Percentiles rank a stretch among this genome's conserved stretches.
Evolutionary conservation across 1,139 yeast species (phyloP).

Genomic region (Diutina rugosa): DNA sequence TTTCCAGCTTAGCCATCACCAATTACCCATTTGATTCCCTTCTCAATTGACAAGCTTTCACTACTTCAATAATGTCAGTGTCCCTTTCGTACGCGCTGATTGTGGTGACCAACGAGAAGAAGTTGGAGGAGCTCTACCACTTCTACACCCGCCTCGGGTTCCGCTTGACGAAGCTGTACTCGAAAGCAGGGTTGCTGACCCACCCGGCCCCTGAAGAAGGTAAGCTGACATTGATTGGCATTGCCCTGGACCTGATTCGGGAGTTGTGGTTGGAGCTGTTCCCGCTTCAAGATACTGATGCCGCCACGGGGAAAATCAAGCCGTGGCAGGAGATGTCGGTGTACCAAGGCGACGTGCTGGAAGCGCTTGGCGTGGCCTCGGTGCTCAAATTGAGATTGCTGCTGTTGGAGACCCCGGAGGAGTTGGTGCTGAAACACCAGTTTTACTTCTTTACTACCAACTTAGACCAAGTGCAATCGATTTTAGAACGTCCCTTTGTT

Average conservation of each 20-base stretch:
- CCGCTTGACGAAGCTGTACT: conserved; percentile 39
- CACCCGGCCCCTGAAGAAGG: conserved; percentile 5
- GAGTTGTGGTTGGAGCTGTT: conserved; percentile 65
- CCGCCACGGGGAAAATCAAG: conserved; percentile 26
- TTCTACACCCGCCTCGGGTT: conserved; percentile 53
- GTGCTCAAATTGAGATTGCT: conserved; percentile 47
- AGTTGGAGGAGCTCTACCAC: conserved; percentile 30
- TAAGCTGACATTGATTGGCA: conserved; percentile 30
- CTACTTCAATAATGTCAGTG: not conserved
- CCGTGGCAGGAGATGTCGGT: conserved; percentile 48
- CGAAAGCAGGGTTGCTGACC: conserved; percentile 17
- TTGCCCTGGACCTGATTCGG: conserved; percentile 49
- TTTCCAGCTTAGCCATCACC: no score
- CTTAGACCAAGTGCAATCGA: conserved; percentile 21
- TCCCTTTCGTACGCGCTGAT: conserved; percentile 33
- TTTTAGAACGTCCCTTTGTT: conserved; percentile 13
- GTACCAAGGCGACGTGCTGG: conserved; percentile 37
- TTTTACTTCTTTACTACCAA: conserved; percentile 42
- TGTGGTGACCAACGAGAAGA: conserved; percentile 37
- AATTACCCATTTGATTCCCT: no score
- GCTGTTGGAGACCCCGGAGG: conserved; percentile 17
- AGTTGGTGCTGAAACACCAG: conserved; percentile 9
- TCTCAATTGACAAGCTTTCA: no score
- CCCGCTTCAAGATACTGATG: conserved; percentile 41
- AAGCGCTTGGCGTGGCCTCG: conserved; percentile 16